Evolutionary conservation across 208 protist species (phyloP).

Genomic region (Leishmania amazonensis): DNA sequence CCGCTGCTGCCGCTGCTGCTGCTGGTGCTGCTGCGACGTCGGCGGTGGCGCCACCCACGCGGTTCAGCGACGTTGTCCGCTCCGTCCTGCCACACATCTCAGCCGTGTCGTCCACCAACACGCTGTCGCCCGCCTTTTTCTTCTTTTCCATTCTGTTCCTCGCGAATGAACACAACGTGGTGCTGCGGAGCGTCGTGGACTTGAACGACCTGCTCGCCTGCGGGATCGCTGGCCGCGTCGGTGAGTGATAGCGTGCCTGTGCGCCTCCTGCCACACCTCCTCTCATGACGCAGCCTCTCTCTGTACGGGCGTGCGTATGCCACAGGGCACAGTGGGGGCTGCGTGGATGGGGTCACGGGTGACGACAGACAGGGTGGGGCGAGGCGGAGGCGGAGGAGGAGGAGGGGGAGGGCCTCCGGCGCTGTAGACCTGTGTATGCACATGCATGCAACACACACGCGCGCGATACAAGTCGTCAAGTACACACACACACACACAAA

Average conservation of each 20-base stretch:
- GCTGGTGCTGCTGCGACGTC: background rate
- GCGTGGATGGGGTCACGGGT: background rate
- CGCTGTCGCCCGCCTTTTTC: slow-evolving; percentile 89
- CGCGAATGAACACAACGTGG: slow-evolving; percentile 87
- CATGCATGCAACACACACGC: too few relatives aligned
- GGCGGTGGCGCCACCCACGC: slow-evolving; percentile 9
- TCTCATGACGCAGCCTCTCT: background rate
- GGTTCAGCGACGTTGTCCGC: slow-evolving; percentile 75
- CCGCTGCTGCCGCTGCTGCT: background rate
- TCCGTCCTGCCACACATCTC: slow-evolving; percentile 65
- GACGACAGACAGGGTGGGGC: background rate
- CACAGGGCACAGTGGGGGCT: background rate
- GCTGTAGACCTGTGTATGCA: background rate
- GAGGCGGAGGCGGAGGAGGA: background rate
- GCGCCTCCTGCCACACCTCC: background rate
- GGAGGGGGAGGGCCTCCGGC: background rate
- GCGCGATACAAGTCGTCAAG: too few relatives aligned
- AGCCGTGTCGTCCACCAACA: slow-evolving; percentile 72
- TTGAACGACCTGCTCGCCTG: slow-evolving; percentile 69
- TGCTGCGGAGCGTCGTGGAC: slow-evolving; percentile 64
- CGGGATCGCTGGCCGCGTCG: slow-evolving; percentile 45
- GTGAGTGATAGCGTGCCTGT: background rate
- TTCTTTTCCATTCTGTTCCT: slow-evolving; percentile 93
- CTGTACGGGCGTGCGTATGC: background rate
- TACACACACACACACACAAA: background rate